Evolutionary conservation across 805 yeast species (phyloP), one percentile per base, ranked within the genome.

Genomic region (Ogataea sp.): DNA sequence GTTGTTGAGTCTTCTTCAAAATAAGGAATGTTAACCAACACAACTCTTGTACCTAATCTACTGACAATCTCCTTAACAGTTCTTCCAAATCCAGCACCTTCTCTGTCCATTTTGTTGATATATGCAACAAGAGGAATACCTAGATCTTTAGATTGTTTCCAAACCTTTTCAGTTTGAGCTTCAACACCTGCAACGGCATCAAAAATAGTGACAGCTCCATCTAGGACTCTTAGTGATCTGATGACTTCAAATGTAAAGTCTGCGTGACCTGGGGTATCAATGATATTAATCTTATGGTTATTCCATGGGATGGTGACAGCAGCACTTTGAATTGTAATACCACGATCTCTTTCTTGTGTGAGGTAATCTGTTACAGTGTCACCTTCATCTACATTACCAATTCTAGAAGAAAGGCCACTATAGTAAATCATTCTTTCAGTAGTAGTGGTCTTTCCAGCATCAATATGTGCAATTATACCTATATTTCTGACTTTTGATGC

Each of bases 101-200:
- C 83, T 43, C 97, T 71, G 62, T 93, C 98, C 97, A 93, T 89
- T 59, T 93, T 93, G 59, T 93, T 93, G 26, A 93, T 75, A 55
- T 78, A 93, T 11, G 86, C 79, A 11, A 93, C 65, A 37, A 76
- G 71, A 0, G 98, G 97, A 28, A 93, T 78, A 2, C 59, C 59
- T 48, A 80, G 61, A 15, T 71, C 72, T 17, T 64, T 65, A 1
- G 96, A 89, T 59, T 89, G 96, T 45, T 73, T 75, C 97, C 97
- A 93, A 3, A 93, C 97, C 53, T 88, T 90, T 56, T 89, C 97
- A 0, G 98, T 90, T 59, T 93, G 97, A 0, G 97, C 93, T 57
- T 93, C 98, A 1, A 93, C 98, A 11, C 98, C 98, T 2, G 96
- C 97, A 8, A 90, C 97, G 1, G 85, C 95, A 63, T 93, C 98